phyloP scores from a whole-genome alignment of 495 filamentous ascomycete genomes.

The Hypoxylon cercidicola region DNA sequence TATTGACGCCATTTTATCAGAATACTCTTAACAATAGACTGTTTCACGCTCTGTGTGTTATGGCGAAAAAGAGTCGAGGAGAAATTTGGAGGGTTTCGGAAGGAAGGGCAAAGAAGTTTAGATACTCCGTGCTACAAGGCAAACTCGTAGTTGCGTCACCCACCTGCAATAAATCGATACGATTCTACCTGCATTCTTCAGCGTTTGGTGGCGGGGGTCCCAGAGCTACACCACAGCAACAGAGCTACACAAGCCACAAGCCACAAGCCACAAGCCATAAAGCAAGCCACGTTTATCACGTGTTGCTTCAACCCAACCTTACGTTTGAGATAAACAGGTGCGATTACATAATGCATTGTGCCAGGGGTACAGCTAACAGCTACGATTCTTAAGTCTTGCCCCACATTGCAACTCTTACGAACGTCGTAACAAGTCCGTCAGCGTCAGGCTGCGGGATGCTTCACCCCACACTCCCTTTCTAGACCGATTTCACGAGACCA shows the following conservation, averaged over 20 bases:
- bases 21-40: background rate
- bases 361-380: background rate
- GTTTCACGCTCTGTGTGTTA: background rate
- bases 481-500: slow-evolving; percentile 20
- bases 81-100: background rate
- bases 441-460: slow-evolving; percentile 32
- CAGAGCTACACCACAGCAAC: slow-evolving; percentile 10
- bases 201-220: slow-evolving; percentile 21
- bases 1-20: slow-evolving; percentile 67
- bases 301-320: no score
- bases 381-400: slow-evolving; percentile 5
- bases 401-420: slow-evolving; percentile 18
- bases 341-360: no score
- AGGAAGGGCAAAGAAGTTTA: background rate
- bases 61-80: background rate
- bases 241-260: no score
- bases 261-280: no score
- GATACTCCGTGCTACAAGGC: slow-evolving; percentile 28
- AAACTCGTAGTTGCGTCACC: slow-evolving; percentile 47
- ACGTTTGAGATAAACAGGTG: background rate
- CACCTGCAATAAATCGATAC: slow-evolving; percentile 31
- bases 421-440: slow-evolving; percentile 10
- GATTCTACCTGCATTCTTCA: slow-evolving; percentile 29
- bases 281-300: background rate
- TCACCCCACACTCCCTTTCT: slow-evolving; percentile 27